Base-by-base conservation (phyloP, 2,329 filamentous ascomycete genomes). In the Hortaea sp. region DNA sequence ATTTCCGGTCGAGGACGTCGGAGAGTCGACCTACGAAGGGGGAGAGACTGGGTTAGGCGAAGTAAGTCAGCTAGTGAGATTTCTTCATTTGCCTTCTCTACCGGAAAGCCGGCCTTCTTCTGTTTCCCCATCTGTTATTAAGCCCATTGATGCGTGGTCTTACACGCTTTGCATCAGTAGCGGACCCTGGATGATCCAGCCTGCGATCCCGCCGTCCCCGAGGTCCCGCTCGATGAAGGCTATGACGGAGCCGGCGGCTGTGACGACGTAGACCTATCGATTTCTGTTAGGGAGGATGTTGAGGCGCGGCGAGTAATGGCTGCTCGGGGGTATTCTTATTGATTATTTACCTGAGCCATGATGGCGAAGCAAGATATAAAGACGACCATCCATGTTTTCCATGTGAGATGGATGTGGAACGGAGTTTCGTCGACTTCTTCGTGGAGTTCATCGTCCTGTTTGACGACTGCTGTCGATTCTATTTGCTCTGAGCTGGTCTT, bases 111-210 rank as follows among this genome's bases (percentile, higher is more conserved):
- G 20, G 20, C 20, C 20, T 20, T 20, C 20, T 20, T 20, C 20
- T 20, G 20, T 20, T 20, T 20, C 20, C 20, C 20, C 20, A 20
- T 20, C 20, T 20, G 20, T 20, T 20, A 20, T 20, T 20, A 20
- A 20, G 20, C 20, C 20, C 20, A 20, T 20, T 20, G 20, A 20
- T 20, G 20, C 20, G 20, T 20, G 20, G 20, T 74, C 77, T 1
- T 78, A 65, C 2, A 76, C 76, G 40, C 67, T 70, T 60, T 79
- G 76, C 69, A 78, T 77, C 7, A 79, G 67, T 0, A 79, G 64
- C 1, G 75, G 76, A 0, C 74, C 75, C 69, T 78, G 73, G 42
- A 78, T 78, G 49, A 78, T 70, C 75, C 76, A 78, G 29, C 75
- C 74, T 1, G 73, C 65, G 11, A 77, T 66, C 1, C 68, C 61